Base-by-base conservation (phyloP, 805 yeast genomes). In the Metschnikowia cubensis region DNA sequence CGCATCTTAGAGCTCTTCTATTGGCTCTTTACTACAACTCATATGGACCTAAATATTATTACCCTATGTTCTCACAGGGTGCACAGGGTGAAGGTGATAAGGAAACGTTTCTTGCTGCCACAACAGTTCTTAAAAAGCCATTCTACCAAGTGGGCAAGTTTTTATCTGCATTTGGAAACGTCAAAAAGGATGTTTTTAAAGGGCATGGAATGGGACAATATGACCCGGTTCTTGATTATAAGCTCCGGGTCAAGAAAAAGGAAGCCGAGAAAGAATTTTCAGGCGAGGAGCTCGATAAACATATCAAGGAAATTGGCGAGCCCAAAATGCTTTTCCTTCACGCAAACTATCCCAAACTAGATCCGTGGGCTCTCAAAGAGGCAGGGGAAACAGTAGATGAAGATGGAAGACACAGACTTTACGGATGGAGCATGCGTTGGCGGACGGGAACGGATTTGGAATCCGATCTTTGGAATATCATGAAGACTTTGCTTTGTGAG, bases 181-280 rank as follows among this genome's bases (percentile, higher is more conserved):
- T 71, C 50, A 42, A 51, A 2, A 48, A 63, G 31, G 64, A 67
- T 49, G 71, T 70, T 8, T 85, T 77, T 60, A 66, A 74, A n/a
- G 92, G 91, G 15, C 79, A 83, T 8, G 88, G 87, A 2, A 87
- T 87, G 89, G 84, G 85, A 4, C 96, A 88, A 64, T 80, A 73
- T 53, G 82, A 85, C 60, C 89, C 91, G 2, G 64, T 74, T n/a
- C 77, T 76, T 40, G 95, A 87, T 64, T 81, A 65, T 55, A 54
- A 59, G 4, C 38, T 49, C 35, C 49, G 51, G 20, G 43, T 48
- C 22, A 29, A 54, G 34, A 50, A 54, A 37, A 47, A 41, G 14
- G 49, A 45, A 34, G 47, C 55, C 18, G 25, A 50, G 15, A 17
- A 45, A n/a, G 10, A 32, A 4, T 46, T 50, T 21, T 41, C 50